Conservation (phyloP, 768 basidiomycete genomes). For the Russula griseocarnosa region DNA sequence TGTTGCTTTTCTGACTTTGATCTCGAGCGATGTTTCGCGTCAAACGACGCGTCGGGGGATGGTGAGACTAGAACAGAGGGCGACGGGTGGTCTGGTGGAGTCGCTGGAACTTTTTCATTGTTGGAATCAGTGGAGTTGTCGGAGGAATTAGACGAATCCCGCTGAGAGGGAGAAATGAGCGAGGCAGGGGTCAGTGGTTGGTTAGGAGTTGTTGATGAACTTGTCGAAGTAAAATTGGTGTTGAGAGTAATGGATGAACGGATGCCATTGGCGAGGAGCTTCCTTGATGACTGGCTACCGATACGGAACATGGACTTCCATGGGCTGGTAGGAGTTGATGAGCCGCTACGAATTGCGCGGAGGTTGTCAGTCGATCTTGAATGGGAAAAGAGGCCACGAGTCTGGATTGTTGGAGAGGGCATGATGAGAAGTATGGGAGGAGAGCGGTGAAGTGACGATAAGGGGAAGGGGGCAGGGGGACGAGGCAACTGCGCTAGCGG, state of each 20-base stretch:
- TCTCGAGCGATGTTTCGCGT: constrained; percentile 28
- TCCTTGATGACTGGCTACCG: constrained; percentile 60
- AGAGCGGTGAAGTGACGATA: background rate
- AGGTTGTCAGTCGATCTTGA: constrained; percentile 28
- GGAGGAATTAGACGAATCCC: constrained; percentile 77
- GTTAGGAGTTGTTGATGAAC: constrained; percentile 45
- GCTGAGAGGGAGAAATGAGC: constrained; percentile 51
- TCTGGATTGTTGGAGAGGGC: constrained; percentile 17
- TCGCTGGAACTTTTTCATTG: constrained; percentile 33
- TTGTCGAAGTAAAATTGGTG: constrained; percentile 40
- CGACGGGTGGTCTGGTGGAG: constrained; percentile 26
- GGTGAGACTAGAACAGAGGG: constrained; percentile 31
- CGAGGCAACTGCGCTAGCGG: constrained; percentile 9
- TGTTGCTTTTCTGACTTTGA: constrained; percentile 36
- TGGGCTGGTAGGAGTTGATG: constrained; percentile 31
- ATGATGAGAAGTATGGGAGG: constrained; percentile 13
- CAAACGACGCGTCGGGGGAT: constrained; percentile 23
- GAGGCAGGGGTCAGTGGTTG: constrained; percentile 53
- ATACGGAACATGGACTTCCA: constrained; percentile 80
- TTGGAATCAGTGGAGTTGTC: constrained; percentile 73
- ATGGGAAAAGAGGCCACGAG: constrained; percentile 20
- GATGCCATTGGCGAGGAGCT: constrained; percentile 39
- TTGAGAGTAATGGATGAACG: constrained; percentile 52
- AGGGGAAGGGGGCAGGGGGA: background rate
- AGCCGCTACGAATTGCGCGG: constrained; percentile 18